Base-by-base conservation (phyloP, 805 yeast species). In the Barnettozyma siamensis region DNA sequence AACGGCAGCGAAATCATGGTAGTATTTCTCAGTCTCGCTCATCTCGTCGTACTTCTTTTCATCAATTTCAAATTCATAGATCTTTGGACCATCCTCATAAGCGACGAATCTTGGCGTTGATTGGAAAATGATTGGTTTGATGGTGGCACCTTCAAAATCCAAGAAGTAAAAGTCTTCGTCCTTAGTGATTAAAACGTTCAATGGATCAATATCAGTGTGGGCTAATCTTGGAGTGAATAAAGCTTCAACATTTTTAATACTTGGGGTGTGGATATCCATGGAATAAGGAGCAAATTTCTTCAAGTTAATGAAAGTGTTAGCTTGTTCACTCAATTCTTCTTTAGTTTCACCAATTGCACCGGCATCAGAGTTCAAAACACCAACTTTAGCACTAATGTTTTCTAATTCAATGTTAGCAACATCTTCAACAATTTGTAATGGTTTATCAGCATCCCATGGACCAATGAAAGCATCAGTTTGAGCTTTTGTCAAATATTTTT, bases 131-230 rank as follows among this genome's bases (percentile, higher is more conserved):
- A 84, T 84, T 37, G 99, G 98, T 59, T 86, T 84, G 48, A 88
- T 78, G 15, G 80, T 62, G 10, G 89, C 62, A 52, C 83, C 80
- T 65, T 93, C 98, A 58, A 89, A 83, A 64, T 91, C 99, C 40
- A 88, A 57, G 47, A 88, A 78, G 53, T 71, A 75, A 16, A 67
- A 66, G 21, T 55, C 62, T 10, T 57, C 62, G 11, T 70, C 65
- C n/a, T 63, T 62, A 19, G 72, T 59, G 34, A 47, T 44, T 31
- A 88, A 68, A 8, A 87, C 86, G 58, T 91, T 91, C 76, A 89
- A 71, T 18, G 99, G 98, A 60, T 88, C 94, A 50, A 93, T 65
- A 60, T 93, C 98, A 5, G 96, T 91, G 48, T 80, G 72, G 49
- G 67, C 76, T 40, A 91, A 65, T 52, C 91, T 76, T 44, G 96